A percentile compares a stretch with the other conserved stretches of the same genome.
These are phyloP conservation scores for Saprolegnia diclina DNA, from an alignment of 352 stramenopile species.

Conservation along the genomic window DNA sequence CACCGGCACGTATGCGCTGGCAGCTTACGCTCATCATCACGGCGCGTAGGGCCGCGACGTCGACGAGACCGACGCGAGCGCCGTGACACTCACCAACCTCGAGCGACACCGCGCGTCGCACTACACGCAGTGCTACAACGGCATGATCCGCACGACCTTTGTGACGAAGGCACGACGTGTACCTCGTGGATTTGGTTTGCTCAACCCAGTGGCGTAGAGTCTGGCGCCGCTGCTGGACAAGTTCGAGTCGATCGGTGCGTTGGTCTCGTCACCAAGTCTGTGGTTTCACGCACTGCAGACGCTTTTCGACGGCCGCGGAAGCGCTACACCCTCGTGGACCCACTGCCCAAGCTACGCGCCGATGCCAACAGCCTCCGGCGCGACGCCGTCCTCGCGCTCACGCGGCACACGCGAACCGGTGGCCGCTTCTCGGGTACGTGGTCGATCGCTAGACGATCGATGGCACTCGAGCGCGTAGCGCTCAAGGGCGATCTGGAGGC, in stretches of 20 bases:
- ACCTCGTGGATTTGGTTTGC: background rate
- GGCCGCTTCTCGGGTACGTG: background rate
- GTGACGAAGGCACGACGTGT: background rate
- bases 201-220: too few species aligned
- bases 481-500: background rate
- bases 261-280: too few species aligned
- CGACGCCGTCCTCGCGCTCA: constrained; percentile 15
- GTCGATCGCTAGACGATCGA: background rate
- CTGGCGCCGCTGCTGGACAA: constrained; percentile 3
- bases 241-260: constrained; percentile 16
- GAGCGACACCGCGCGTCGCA: constrained; percentile 7
- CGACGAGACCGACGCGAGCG: background rate
- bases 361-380: constrained; percentile 3
- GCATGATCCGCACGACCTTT: constrained; percentile 13
- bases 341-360: constrained; percentile 5
- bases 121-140: constrained; percentile 18
- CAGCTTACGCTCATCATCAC: too few species aligned
- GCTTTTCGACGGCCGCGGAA: constrained; percentile 23
- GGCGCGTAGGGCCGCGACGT: background rate
- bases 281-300: background rate
- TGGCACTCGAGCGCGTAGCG: background rate
- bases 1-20: too few species aligned
- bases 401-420: background rate
- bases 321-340: background rate
- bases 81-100: constrained; percentile 12